Evolutionary conservation across 2,329 filamentous ascomycete species (phyloP).

Genomic region (Ophiosphaerella narmari): DNA sequence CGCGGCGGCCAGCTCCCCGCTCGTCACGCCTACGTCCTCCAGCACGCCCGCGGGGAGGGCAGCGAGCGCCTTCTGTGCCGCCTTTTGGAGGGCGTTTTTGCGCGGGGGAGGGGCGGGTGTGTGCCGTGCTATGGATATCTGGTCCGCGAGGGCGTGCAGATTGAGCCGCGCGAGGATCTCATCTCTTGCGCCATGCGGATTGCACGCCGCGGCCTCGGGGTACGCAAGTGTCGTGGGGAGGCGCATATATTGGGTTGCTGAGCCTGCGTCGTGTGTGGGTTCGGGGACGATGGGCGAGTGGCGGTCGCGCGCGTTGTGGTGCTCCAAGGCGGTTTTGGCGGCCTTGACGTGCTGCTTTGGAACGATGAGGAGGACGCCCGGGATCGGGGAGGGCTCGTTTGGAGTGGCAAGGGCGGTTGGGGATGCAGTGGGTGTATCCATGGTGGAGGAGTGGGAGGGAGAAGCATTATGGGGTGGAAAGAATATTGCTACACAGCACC

Average conservation of each 20-base stretch:
- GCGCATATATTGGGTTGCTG: conserved; percentile 12
- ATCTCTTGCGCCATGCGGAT: neutral
- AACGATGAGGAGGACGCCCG: conserved; percentile 28
- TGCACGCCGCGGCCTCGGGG: neutral
- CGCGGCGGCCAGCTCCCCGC: conserved; percentile 16
- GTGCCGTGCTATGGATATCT: neutral
- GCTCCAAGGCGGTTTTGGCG: conserved; percentile 47
- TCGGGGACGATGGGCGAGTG: conserved; percentile 28
- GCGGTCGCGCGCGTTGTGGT: conserved; percentile 29
- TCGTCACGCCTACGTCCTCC: conserved; percentile 14
- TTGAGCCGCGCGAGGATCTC: neutral
- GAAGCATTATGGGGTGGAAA: neutral
- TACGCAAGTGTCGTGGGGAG: conserved; percentile 23
- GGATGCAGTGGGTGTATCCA: neutral
- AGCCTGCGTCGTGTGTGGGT: too few species aligned
- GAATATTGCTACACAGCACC: too few species aligned
- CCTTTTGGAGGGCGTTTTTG: conserved; percentile 30
- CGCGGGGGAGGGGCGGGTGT: neutral
- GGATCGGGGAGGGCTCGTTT: too few species aligned
- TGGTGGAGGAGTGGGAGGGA: neutral
- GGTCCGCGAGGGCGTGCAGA: neutral
- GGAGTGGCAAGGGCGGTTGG: too few species aligned
- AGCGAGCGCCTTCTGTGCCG: conserved; percentile 20
- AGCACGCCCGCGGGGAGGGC: conserved; percentile 18
- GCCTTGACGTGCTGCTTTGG: conserved; percentile 43